Evolutionary conservation across 352 stramenopile genomes (phyloP).

Genomic region (Phytophthora sp.): DNA sequence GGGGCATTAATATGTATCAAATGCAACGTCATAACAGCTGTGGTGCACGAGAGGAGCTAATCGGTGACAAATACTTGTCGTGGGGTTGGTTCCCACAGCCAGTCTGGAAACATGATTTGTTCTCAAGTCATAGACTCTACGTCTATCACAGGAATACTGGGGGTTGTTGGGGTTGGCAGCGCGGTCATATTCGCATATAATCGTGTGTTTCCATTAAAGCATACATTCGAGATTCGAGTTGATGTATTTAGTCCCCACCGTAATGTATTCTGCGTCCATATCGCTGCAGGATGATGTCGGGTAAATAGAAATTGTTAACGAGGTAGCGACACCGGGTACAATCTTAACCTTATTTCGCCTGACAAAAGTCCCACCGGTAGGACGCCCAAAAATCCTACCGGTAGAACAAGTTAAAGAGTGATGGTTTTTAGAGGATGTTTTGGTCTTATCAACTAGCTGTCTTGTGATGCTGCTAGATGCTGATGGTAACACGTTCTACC

Average conservation of each 20-base stretch:
- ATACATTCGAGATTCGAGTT: neutral
- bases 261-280: neutral
- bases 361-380: too few relatives aligned
- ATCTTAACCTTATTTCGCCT: too few relatives aligned
- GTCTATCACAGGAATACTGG: neutral
- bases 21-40: too few relatives aligned
- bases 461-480: too few relatives aligned
- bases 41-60: too few relatives aligned
- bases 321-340: too few relatives aligned
- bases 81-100: neutral
- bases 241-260: neutral
- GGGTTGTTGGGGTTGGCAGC: neutral
- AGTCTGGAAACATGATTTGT: slow-evolving; percentile 3
- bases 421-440: too few relatives aligned
- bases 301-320: neutral
- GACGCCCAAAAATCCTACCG: too few relatives aligned
- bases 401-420: too few relatives aligned
- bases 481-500: too few relatives aligned
- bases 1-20: too few relatives aligned
- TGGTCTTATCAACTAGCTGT: too few relatives aligned
- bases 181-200: neutral
- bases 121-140: neutral
- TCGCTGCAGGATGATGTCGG: neutral
- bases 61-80: neutral
- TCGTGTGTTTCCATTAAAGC: neutral